Evolutionary conservation across 2,329 filamentous ascomycete species (phyloP).

Genomic region (Parastagonospora avenae): DNA sequence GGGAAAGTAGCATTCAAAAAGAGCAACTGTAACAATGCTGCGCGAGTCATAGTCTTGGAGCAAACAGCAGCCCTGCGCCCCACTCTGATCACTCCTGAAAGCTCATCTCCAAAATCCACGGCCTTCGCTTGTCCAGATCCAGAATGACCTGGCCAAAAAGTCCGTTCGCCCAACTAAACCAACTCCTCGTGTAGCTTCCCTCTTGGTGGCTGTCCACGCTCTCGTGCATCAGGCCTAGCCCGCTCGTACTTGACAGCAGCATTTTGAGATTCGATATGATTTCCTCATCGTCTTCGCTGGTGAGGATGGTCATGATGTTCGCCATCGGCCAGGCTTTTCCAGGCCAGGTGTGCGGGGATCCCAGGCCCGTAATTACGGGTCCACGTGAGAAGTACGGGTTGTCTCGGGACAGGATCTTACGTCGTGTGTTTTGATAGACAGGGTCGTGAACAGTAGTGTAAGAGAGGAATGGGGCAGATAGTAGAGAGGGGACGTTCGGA

Average conservation of each 20-base stretch:
- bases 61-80: no score
- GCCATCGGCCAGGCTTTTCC: slow-evolving; percentile 58
- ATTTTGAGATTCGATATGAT: slow-evolving; percentile 48
- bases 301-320: slow-evolving; percentile 55
- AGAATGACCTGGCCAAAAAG: slow-evolving; percentile 55
- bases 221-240: slow-evolving; percentile 57
- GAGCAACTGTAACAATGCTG: no score
- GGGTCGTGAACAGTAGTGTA: slow-evolving; percentile 52
- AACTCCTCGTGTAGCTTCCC: slow-evolving; percentile 47
- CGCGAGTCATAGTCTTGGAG: no score
- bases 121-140: slow-evolving; percentile 51
- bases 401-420: slow-evolving; percentile 47
- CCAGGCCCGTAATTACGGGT: slow-evolving; percentile 52
- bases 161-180: slow-evolving; percentile 59
- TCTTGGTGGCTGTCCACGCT: slow-evolving; percentile 51
- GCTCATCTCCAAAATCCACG: slow-evolving; percentile 45
- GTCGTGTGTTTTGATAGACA: slow-evolving; percentile 53
- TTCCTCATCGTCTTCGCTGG: slow-evolving; percentile 53
- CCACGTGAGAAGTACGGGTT: slow-evolving; percentile 58
- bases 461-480: slow-evolving; percentile 67
- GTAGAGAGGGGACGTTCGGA: slow-evolving; percentile 70
- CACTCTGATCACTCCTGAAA: not conserved
- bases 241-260: slow-evolving; percentile 55
- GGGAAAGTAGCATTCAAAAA: no score
- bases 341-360: slow-evolving; percentile 53